Evolutionary conservation across 2,329 filamentous ascomycete genomes (phyloP).

Genomic region (Diaporthe amygdali): DNA sequence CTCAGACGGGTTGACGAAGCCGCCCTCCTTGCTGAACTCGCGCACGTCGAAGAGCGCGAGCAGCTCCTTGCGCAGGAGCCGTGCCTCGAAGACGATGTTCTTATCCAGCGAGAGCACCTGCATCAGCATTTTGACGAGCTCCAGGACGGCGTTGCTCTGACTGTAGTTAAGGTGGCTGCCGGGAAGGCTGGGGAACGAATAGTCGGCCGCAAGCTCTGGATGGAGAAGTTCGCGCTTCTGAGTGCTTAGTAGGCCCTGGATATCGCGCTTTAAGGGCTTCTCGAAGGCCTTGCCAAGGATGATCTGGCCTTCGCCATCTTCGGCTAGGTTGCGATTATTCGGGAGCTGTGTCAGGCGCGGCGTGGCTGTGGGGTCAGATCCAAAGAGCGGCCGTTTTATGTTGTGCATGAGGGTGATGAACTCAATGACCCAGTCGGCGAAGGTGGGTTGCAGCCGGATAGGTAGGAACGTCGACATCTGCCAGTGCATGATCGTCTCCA

Average conservation of each 20-base stretch:
- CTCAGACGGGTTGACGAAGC: conserved; percentile 84
- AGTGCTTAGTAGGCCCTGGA: conserved; percentile 78
- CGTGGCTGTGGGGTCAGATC: conserved; percentile 54
- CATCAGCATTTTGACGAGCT: conserved; percentile 92
- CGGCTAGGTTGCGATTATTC: conserved; percentile 59
- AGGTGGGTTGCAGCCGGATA: conserved; percentile 76
- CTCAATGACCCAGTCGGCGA: conserved; percentile 91
- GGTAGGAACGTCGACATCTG: conserved; percentile 93
- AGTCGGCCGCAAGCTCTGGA: conserved; percentile 85
- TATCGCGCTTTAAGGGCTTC: conserved; percentile 88
- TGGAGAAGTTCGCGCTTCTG: conserved; percentile 91
- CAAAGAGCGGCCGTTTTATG: conserved; percentile 72
- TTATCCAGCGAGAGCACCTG: conserved; percentile 92
- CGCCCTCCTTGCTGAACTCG: conserved; percentile 89
- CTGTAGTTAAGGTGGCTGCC: conserved; percentile 62
- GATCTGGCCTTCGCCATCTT: conserved; percentile 64
- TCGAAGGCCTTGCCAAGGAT: conserved; percentile 85
- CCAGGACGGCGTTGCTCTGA: conserved; percentile 74
- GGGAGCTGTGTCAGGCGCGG: conserved; percentile 64
- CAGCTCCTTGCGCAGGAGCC: conserved; percentile 86
- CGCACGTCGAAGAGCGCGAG: conserved; percentile 90
- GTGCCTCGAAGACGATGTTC: conserved; percentile 85
- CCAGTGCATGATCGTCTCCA: conserved; percentile 98
- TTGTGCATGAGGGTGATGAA: conserved; percentile 95
- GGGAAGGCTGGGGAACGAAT: conserved; percentile 81